Percentiles rank a stretch among this genome's conserved stretches.
phyloP scores from a whole-genome alignment of 148 eudicot genomes.

The Cornus suecica region DNA sequence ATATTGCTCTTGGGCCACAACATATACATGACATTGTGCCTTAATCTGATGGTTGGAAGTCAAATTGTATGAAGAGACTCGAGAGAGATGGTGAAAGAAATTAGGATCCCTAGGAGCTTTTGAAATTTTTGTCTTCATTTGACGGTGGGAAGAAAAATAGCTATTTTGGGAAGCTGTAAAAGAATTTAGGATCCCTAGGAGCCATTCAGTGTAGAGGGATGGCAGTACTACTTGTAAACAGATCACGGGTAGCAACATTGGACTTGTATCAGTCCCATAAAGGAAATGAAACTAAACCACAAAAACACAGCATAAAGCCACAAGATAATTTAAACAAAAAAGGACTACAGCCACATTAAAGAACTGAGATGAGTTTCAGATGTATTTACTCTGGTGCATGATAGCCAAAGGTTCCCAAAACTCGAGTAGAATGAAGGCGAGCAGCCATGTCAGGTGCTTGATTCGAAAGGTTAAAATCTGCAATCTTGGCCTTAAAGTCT shows the following conservation, averaged over 20 bases:
- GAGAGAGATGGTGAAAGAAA: not conserved
- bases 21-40: too few species aligned
- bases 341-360: not conserved
- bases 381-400: slow-evolving; percentile 67
- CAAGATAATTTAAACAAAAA: not conserved
- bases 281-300: not conserved
- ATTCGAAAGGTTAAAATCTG: slow-evolving; percentile 63
- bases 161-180: too few species aligned
- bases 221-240: not conserved
- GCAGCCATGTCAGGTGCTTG: slow-evolving; percentile 84
- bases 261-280: not conserved
- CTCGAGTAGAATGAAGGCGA: slow-evolving; percentile 67
- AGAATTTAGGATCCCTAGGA: not conserved
- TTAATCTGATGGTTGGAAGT: not conserved
- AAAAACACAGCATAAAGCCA: not conserved
- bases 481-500: slow-evolving; percentile 60
- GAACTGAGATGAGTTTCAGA: not conserved
- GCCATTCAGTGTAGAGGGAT: not conserved
- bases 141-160: too few species aligned
- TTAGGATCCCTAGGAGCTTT: not conserved
- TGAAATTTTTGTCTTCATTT: too few species aligned
- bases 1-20: too few species aligned
- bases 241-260: not conserved
- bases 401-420: slow-evolving; percentile 68
- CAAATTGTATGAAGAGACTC: not conserved